Evolutionary conservation across 1,284 basidiomycete genomes (phyloP).

Genomic region (Pterulicium gracile): DNA sequence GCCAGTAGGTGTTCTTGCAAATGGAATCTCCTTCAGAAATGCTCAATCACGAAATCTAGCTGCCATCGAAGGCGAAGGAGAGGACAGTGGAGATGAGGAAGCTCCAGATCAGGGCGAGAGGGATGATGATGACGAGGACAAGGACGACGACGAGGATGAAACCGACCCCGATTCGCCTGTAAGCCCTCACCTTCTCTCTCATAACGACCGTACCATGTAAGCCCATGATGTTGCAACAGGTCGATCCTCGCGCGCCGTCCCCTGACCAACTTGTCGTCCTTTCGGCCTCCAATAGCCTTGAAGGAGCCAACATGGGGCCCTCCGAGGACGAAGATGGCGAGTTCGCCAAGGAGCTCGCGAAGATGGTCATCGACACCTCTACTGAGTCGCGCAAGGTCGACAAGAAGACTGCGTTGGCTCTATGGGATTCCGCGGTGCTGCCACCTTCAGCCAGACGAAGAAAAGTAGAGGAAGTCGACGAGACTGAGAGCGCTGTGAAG

Average conservation of each 20-base stretch:
- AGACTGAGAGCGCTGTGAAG: constrained; percentile 25
- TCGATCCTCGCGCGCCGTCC: constrained; percentile 57
- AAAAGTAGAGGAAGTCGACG: constrained; percentile 41
- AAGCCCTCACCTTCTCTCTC: constrained; percentile 13
- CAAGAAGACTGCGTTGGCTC: constrained; percentile 69
- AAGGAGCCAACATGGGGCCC: constrained; percentile 65
- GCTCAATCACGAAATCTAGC: constrained; percentile 7
- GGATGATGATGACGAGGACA: constrained; percentile 45
- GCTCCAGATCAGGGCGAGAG: constrained; percentile 43
- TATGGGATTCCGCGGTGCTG: constrained; percentile 81
- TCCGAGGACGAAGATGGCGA: constrained; percentile 86
- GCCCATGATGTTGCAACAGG: constrained; percentile 30
- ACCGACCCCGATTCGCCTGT: constrained; percentile 41
- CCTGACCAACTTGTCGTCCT: constrained; percentile 69
- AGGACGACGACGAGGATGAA: constrained; percentile 19
- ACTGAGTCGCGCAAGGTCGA: constrained; percentile 76
- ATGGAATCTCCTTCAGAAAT: constrained; percentile 3
- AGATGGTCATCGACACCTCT: constrained; percentile 84
- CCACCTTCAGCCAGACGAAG: constrained; percentile 51
- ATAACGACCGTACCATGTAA: background rate
- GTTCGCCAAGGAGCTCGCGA: constrained; percentile 92
- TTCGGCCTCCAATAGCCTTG: constrained; percentile 35
- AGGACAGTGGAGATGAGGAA: constrained; percentile 55
- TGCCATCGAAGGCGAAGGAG: constrained; percentile 45
- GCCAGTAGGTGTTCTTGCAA: constrained; percentile 31